Evolutionary conservation across 2,329 filamentous ascomycete species (phyloP), one percentile per base, ranked within the genome.

Genomic region (Rhytidhysteron rufulum): DNA sequence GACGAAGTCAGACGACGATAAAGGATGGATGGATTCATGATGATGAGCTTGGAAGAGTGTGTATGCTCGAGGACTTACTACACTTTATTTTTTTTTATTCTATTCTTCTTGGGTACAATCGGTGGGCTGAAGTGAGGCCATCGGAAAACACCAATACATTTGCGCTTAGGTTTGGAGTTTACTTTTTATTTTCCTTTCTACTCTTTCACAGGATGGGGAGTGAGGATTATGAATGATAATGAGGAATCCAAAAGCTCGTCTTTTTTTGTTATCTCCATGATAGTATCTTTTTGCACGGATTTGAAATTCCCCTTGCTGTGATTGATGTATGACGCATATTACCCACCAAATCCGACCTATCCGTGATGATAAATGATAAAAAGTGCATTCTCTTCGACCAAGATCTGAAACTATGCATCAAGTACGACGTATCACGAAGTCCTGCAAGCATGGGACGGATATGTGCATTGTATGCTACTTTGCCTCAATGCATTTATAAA

Each of bases 211-310:
- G 40, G 49, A 48, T 37, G 39, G 36, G 42, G 45, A 49, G 30
- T 40, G 42, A 27, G 24, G 24, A 47, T 46, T 49, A 53, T 58
- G 55, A 47, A 61, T 43, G 54, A 58, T 57, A 57, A 60, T 55
- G 58, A 63, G 58, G 54, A 64, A 63, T 62, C 19, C 51, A 64
- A 64, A 64, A 64, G 60, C 59, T 62, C 51, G 59, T 57, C 40
- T 51, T 55, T 55, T 55, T 16, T 37, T n/a, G 24, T 27, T 7
- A 27, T 27, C 24, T 27, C 24, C 13, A 27, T 7, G 24, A 27
- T 8, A 27, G 8, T 8, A 27, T 27, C 24, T 27, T 27, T 13
- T 27, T n/a, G n/a, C n/a, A n/a, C n/a, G n/a, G n/a, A n/a, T n/a
- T n/a, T n/a, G n/a, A n/a, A n/a, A n/a, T n/a, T n/a, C n/a, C n/a